phyloP scores from a whole-genome alignment of 352 stramenopile genomes.

The Pythium sukuiense region DNA sequence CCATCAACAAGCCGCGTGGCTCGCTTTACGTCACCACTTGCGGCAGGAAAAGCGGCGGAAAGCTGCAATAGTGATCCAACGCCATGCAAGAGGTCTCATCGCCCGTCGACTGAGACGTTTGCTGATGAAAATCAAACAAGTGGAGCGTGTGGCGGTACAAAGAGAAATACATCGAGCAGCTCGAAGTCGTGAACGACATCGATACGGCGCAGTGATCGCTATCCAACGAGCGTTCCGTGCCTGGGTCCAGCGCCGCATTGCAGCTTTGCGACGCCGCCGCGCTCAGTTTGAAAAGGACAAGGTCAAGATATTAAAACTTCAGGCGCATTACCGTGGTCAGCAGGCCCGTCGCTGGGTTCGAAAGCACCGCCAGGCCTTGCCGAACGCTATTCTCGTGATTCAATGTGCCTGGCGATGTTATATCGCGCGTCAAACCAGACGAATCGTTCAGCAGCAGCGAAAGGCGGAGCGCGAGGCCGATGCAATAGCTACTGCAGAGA shows the following conservation, averaged over 20 bases:
- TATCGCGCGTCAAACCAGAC: slow-evolving; percentile 26
- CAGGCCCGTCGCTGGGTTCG: slow-evolving; percentile 29
- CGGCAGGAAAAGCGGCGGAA: slow-evolving; percentile 32
- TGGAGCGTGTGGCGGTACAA: slow-evolving; percentile 12
- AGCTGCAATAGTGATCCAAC: slow-evolving; percentile 52
- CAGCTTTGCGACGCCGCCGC: slow-evolving; percentile 39
- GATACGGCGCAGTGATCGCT: slow-evolving; percentile 39
- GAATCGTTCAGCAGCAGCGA: slow-evolving; percentile 2
- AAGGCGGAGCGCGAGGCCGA: slow-evolving; percentile 26
- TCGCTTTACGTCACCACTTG: slow-evolving; percentile 43
- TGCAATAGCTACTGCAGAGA: slow-evolving; percentile 25
- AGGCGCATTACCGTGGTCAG: slow-evolving; percentile 51
- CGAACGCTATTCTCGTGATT: slow-evolving; percentile 32
- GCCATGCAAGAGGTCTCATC: slow-evolving; percentile 31
- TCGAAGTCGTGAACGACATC: slow-evolving; percentile 10
- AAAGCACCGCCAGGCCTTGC: slow-evolving; percentile 29
- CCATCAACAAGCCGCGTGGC: slow-evolving; percentile 44
- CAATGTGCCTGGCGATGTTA: slow-evolving; percentile 58
- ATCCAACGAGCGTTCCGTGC: slow-evolving; percentile 47
- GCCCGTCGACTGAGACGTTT: slow-evolving; percentile 35
- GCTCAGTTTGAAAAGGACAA: slow-evolving; percentile 70
- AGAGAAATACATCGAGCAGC: slow-evolving; percentile 17
- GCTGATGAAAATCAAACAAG: slow-evolving; percentile 40
- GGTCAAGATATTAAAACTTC: slow-evolving; percentile 46
- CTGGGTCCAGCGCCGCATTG: slow-evolving; percentile 39